Percentiles rank a stretch among this genome's conserved stretches.
phyloP scores from a whole-genome alignment of 352 stramenopile species.

The Phytophthora pini region DNA sequence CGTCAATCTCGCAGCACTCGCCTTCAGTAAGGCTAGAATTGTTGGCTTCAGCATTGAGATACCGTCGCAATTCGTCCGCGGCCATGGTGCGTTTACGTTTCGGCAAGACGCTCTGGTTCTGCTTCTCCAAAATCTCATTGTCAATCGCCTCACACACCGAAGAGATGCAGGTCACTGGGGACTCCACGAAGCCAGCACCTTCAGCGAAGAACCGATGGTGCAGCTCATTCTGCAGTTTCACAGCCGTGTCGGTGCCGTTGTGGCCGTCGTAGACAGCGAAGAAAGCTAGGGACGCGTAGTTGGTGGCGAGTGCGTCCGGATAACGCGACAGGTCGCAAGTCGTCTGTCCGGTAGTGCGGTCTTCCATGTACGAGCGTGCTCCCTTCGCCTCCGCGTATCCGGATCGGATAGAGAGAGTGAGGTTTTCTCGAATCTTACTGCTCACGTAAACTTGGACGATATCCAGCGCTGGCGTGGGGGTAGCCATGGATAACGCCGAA shows the following conservation, averaged over 20 bases:
- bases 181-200: slow-evolving; percentile 51
- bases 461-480: slow-evolving; percentile 20
- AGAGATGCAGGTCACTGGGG: slow-evolving; percentile 59
- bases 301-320: slow-evolving; percentile 33
- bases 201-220: slow-evolving; percentile 79
- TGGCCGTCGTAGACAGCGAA: slow-evolving; percentile 92
- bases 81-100: slow-evolving; percentile 72
- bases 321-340: slow-evolving; percentile 55
- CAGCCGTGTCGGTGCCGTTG: slow-evolving; percentile 82
- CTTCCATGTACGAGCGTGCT: slow-evolving; percentile 88
- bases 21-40: slow-evolving; percentile 33
- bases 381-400: slow-evolving; percentile 89
- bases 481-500: slow-evolving; percentile 28
- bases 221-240: slow-evolving; percentile 79
- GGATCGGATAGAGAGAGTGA: slow-evolving; percentile 70
- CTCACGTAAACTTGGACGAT: slow-evolving; percentile 90
- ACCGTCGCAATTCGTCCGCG: slow-evolving; percentile 40
- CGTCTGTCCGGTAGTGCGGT: slow-evolving; percentile 69
- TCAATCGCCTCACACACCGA: slow-evolving; percentile 70
- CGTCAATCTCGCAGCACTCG: slow-evolving; percentile 53
- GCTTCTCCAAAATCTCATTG: slow-evolving; percentile 76
- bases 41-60: slow-evolving; percentile 17
- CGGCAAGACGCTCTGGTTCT: slow-evolving; percentile 73
- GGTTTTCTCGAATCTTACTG: slow-evolving; percentile 88
- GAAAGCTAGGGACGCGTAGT: slow-evolving; percentile 68